Base-by-base conservation (phyloP, 768 basidiomycete species). In the Suillus tomentosus region DNA sequence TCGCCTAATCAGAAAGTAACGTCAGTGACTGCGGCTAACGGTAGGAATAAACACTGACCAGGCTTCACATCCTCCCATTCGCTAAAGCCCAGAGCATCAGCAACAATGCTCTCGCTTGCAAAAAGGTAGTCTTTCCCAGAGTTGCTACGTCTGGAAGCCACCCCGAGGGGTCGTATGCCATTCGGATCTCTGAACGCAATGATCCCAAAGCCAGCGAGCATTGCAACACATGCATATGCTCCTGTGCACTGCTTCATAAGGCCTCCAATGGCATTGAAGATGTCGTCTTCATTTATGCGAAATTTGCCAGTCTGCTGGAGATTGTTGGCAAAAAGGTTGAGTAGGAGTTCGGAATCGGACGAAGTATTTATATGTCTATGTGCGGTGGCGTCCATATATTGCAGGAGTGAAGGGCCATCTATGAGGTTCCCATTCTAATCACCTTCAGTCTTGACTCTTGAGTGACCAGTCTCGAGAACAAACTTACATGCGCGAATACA, bases 321-420 rank as follows among this genome's bases (percentile, higher is more conserved):
- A 70, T 96, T 96, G 82, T 99, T 88, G 61, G 97, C 97, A 75
- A 99, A 94, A 69, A 97, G 94, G 79, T 99, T 99, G 67, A 99
- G 86, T 47, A 99, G 85, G 14, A 99, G 82, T 78, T 99, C 97
- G 5, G 96, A 99, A 80, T 99, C 97, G 34, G 95, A 97, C 51
- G 94, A 92, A 9, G 97, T 99, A 80, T 99, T 99, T 80, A 98
- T 99, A 76, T 99, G 97, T 48, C 97, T 85, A 78, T 99, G 97
- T 13, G 95, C 96, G 34, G 90, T 93, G 24, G 94, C 92, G 71
- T 99, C 97, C 85, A 99, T 92, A 79, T 88, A 96, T 70, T 90
- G 90, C 67, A 96, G 84, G n/a, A 99, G 82, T 48, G 87, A 82
- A 13, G 81, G 75, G 5, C 95, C 96, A 80, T 99, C 96, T 81